Evolutionary conservation across 805 yeast genomes (phyloP).

Genomic region (Citeromyces matritensis): DNA sequence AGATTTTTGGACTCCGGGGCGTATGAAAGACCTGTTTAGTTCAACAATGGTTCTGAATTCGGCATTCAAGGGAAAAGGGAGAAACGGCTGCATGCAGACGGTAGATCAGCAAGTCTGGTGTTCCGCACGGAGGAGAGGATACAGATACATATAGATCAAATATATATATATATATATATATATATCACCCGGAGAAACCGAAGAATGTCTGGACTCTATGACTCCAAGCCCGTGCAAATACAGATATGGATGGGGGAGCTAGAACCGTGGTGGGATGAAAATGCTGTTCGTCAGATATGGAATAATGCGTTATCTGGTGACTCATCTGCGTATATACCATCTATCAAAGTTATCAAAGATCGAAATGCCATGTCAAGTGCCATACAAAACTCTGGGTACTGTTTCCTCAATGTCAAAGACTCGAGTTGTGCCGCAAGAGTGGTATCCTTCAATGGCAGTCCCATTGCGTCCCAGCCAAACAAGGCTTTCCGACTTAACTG

Average conservation of each 20-base stretch:
- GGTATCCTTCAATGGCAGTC: conserved; percentile 45
- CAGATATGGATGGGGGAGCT: conserved; percentile 86
- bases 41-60: too few relatives aligned
- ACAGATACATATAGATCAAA: too few relatives aligned
- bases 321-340: conserved; percentile 29
- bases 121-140: too few relatives aligned
- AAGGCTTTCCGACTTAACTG: conserved; percentile 59
- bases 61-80: too few relatives aligned
- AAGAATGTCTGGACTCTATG: too few relatives aligned
- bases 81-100: too few relatives aligned
- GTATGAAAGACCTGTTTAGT: too few relatives aligned
- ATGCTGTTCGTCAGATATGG: conserved; percentile 56
- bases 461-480: conserved; percentile 50
- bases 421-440: conserved; percentile 52
- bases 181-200: background rate
- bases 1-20: too few relatives aligned
- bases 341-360: conserved; percentile 59
- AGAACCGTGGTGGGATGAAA: conserved; percentile 75
- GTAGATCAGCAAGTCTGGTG: too few relatives aligned
- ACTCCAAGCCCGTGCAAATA: conserved; percentile 6
- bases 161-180: background rate
- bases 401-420: conserved; percentile 64
- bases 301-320: conserved; percentile 29
- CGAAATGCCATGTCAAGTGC: conserved; percentile 19
- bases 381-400: conserved; percentile 49